A percentile compares a stretch with the other conserved stretches of the same genome.
phyloP scores from a whole-genome alignment of 2,329 filamentous ascomycete species.

The Aspergillus aculeatinus region DNA sequence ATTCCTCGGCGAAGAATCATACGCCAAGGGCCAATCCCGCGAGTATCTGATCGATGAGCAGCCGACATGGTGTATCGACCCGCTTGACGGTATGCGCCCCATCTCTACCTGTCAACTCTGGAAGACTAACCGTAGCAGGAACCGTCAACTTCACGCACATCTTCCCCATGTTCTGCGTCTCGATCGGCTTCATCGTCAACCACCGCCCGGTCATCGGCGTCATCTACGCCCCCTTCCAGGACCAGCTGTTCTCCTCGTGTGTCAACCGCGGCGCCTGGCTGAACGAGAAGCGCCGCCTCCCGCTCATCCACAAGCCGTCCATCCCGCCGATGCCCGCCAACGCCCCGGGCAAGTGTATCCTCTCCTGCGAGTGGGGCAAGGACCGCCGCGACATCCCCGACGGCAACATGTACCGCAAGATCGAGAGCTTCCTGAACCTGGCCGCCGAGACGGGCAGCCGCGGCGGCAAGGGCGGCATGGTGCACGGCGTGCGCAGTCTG shows the following conservation, averaged over 20 bases:
- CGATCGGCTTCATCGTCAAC: constrained; percentile 66
- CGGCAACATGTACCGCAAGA: constrained; percentile 69
- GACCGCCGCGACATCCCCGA: constrained; percentile 65
- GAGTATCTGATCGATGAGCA: constrained; percentile 63
- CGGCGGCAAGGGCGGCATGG: constrained; percentile 71
- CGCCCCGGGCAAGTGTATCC: constrained; percentile 68
- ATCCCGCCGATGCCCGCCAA: constrained; percentile 62
- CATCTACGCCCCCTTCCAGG: constrained; percentile 69
- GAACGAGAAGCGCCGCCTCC: constrained; percentile 63
- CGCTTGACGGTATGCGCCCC: constrained; percentile 61
- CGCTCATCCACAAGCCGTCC: constrained; percentile 60
- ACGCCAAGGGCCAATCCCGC: constrained; percentile 66
- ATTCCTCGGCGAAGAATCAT: constrained; percentile 76
- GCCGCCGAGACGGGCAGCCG: constrained; percentile 64
- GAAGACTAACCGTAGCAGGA: constrained; percentile 32
- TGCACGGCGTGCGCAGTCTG: constrained; percentile 71
- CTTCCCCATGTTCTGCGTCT: constrained; percentile 79
- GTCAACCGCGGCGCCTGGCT: constrained; percentile 67
- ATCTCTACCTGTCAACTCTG: neutral
- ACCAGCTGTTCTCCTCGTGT: constrained; percentile 69
- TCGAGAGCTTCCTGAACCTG: constrained; percentile 74
- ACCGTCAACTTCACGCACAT: constrained; percentile 80
- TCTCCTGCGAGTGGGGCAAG: constrained; percentile 78
- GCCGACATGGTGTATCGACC: constrained; percentile 76
- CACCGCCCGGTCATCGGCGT: constrained; percentile 65